Percentiles rank a stretch among this genome's conserved stretches.
phyloP scores from a whole-genome alignment of 768 basidiomycete genomes.

The Pulveroboletus frians region DNA sequence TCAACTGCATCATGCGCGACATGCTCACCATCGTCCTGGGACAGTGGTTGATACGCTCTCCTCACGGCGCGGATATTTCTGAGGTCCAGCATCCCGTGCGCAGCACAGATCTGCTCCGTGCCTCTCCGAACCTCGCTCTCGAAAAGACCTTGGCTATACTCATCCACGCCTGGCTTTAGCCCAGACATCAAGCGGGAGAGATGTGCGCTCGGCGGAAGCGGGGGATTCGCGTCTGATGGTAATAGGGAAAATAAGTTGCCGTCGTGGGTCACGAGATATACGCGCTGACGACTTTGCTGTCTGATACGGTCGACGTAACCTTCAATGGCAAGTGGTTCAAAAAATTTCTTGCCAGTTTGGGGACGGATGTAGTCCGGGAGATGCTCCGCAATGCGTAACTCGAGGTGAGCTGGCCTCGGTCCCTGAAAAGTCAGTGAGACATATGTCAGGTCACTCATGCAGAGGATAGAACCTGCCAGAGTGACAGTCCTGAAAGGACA shows the following conservation, averaged over 20 bases:
- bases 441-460: slow-evolving; percentile 11
- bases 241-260: slow-evolving; percentile 64
- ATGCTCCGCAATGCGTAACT: slow-evolving; percentile 74
- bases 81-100: slow-evolving; percentile 70
- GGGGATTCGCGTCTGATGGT: slow-evolving; percentile 55
- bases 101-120: slow-evolving; percentile 53
- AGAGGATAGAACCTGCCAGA: slow-evolving; percentile 49
- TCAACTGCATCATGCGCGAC: slow-evolving; percentile 37
- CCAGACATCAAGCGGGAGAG: slow-evolving; percentile 28
- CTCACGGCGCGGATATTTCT: slow-evolving; percentile 60
- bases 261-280: slow-evolving; percentile 70
- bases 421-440: slow-evolving; percentile 25
- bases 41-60: slow-evolving; percentile 39
- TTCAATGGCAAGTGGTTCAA: slow-evolving; percentile 80
- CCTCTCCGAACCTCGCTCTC: slow-evolving; percentile 59
- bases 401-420: slow-evolving; percentile 48
- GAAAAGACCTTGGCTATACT: slow-evolving; percentile 35
- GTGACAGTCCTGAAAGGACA: slow-evolving; percentile 69
- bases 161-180: slow-evolving; percentile 23
- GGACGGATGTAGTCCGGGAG: slow-evolving; percentile 43
- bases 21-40: slow-evolving; percentile 26
- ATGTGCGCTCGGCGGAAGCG: slow-evolving; percentile 56
- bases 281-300: slow-evolving; percentile 49
- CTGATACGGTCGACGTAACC: slow-evolving; percentile 77
- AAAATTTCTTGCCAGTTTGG: slow-evolving; percentile 39